These are phyloP conservation scores for Chionographis japonica DNA, from an alignment of 106 monocot genomes.

Conservation along the genomic window DNA sequence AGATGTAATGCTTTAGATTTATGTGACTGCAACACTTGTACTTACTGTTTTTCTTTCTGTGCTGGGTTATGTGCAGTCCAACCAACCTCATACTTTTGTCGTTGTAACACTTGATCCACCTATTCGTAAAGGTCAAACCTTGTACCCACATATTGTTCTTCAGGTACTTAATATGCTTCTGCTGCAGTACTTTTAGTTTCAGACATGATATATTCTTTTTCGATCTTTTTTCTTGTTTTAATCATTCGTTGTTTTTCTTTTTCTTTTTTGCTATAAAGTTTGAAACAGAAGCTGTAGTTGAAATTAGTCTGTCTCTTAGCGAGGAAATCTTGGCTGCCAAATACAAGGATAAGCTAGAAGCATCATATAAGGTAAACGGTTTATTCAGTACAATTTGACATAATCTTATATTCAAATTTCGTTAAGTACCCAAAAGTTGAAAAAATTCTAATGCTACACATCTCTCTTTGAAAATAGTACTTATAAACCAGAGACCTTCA, in stretches of 20 bases:
- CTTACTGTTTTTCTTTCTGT: neutral
- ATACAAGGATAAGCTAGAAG: constrained; percentile 82
- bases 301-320: constrained; percentile 54
- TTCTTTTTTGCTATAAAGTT: constrained; percentile 46
- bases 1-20: too few species aligned
- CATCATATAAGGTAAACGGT: constrained; percentile 67
- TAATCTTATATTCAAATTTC: neutral
- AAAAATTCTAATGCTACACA: too few species aligned
- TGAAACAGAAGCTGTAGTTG: constrained; percentile 85
- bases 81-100: constrained; percentile 98
- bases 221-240: neutral
- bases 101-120: constrained; percentile 95
- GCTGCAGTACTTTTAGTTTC: neutral
- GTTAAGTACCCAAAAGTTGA: neutral
- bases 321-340: constrained; percentile 74
- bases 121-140: constrained; percentile 95
- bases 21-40: neutral
- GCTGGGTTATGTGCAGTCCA: constrained; percentile 58
- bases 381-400: too few species aligned
- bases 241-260: constrained; percentile 3
- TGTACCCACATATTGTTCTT: constrained; percentile 95
- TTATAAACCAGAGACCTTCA: too few species aligned
- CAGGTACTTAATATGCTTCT: constrained; percentile 52
- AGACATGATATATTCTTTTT: neutral
- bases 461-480: too few species aligned